Base-by-base conservation (phyloP, 805 yeast genomes). In the Yamadazyma olivae region DNA sequence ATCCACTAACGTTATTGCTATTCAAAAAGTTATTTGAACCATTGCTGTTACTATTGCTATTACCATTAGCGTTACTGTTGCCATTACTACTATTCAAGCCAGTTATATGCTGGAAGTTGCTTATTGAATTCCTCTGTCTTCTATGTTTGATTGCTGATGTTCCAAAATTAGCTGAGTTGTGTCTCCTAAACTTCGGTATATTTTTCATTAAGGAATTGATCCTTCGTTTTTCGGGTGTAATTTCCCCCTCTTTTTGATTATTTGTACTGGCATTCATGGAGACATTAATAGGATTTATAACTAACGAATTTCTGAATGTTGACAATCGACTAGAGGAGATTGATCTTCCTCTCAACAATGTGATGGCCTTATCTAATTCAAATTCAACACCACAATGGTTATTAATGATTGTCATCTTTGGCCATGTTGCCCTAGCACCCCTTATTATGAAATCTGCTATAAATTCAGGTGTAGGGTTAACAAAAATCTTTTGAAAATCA, bases 341-440 rank as follows among this genome's bases (percentile, higher is more conserved):
- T 18, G 81, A 63, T 43, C 83, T 67, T 5, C 85, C 80, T 44
- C 88, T 70, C 36, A 89, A 56, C 6, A 59, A 53, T n/a, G 81
- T 70, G 6, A 93, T 88, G 6, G 93, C 83, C 40, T 73, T 74
- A 57, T 91, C 98, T 27, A 91, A 64, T 0, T 89, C 83, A 57
- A 91, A 82, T 53, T 91, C 99, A 21, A 89, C 77, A 0, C 93
- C 81, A 59, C 96, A 89, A 53, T 88, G 96, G 56, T 93, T 91
- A 46, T 81, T 74, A 31, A 91, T 87, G 29, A 90, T 71, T 2
- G 95, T 77, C 4, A 93, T 59, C 51, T 87, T 86, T 0, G 96
- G 95, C 97, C 98, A 91, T 0, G 96, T 82, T 0, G 96, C 91
- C 39, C 86, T 67, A 1, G 95, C 93, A 1, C 98, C 99, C 43